Conservation (phyloP, 257 asterid species). For the Ballota nigra region DNA sequence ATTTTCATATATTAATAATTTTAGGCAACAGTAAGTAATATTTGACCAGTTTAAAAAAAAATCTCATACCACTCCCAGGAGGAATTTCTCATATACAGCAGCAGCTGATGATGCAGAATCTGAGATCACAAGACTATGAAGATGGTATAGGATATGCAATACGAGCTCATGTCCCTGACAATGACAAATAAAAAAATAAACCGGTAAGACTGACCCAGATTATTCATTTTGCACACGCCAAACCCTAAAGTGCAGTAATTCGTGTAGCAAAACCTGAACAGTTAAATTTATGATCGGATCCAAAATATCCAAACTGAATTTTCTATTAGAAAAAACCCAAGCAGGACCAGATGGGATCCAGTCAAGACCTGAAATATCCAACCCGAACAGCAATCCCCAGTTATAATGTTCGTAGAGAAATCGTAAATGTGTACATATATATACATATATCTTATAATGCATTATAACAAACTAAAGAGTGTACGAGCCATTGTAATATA, state of each 20-base stretch:
- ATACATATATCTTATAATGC: background rate
- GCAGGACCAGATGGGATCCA: too few relatives aligned
- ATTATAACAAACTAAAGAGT: background rate
- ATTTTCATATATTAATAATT: slow-evolving; percentile 27
- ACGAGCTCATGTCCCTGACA: slow-evolving; percentile 94
- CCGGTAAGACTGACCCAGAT: background rate
- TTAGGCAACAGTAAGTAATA: slow-evolving; percentile 3
- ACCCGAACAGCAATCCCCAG: background rate
- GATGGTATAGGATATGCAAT: slow-evolving; percentile 83
- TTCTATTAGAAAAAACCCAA: too few relatives aligned
- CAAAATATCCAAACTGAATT: too few relatives aligned
- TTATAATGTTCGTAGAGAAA: background rate
- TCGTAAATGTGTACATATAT: background rate
- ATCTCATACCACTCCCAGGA: slow-evolving; percentile 76
- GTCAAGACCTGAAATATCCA: too few relatives aligned
- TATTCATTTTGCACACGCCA: slow-evolving; percentile 8
- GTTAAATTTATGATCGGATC: too few relatives aligned
- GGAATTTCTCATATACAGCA: slow-evolving; percentile 69
- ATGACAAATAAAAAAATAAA: slow-evolving; percentile 17
- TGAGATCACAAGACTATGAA: slow-evolving; percentile 61
- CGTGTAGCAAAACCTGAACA: background rate
- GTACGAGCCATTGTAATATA: background rate
- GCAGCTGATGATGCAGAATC: slow-evolving; percentile 64
- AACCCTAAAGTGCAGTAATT: background rate
- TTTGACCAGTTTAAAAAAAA: slow-evolving; percentile 10